Conservation (phyloP, 2,329 filamentous ascomycete genomes). For the Beauveria varroae region DNA sequence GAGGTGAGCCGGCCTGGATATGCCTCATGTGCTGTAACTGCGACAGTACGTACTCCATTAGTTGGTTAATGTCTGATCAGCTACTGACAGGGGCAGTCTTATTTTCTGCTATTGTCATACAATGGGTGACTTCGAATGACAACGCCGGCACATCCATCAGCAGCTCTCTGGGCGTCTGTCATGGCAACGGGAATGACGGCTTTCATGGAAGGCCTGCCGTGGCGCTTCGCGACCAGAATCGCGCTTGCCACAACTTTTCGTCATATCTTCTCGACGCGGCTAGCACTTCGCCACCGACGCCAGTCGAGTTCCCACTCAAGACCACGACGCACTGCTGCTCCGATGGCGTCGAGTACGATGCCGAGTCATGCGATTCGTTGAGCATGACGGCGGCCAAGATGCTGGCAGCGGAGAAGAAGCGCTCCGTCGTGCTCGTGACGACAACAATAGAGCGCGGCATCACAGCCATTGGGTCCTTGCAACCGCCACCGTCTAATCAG, state of each 20-base stretch:
- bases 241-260: not conserved
- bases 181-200: constrained; percentile 5
- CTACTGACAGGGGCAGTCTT: constrained; percentile 35
- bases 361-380: constrained; percentile 5
- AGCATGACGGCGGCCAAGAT: constrained; percentile 4
- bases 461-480: not conserved
- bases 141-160: constrained; percentile 27
- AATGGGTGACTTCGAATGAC: constrained; percentile 49
- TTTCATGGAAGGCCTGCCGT: not conserved
- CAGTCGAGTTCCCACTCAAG: constrained; percentile 22
- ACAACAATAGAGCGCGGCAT: constrained; percentile 10
- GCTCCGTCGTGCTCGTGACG: constrained; percentile 7
- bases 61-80: not conserved
- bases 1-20: constrained; percentile 57
- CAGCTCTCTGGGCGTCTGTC: constrained; percentile 10
- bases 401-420: not conserved
- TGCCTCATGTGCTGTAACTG: constrained; percentile 59
- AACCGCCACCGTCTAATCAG: not conserved
- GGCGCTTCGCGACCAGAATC: not conserved
- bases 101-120: constrained; percentile 53
- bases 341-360: constrained; percentile 15
- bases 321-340: constrained; percentile 15
- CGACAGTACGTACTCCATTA: constrained; percentile 39
- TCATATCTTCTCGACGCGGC: not conserved
- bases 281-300: constrained; percentile 8